Base-by-base conservation (phyloP, 352 stramenopile genomes). In the Pythium grandisporangium region DNA sequence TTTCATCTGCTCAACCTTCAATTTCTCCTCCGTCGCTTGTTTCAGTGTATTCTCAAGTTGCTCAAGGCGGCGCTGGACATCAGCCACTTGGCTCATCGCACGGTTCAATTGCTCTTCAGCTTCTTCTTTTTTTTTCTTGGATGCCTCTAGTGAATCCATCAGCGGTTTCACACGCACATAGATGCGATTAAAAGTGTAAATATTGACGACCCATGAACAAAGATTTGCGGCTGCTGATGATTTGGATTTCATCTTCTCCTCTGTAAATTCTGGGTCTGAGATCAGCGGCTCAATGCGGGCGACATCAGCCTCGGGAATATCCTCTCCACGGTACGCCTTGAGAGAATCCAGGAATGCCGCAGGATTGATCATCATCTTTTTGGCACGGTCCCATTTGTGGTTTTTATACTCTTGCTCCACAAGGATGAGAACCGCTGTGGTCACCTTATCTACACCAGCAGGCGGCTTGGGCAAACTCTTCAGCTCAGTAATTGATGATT, bases 351-450 rank as follows among this genome's bases (percentile, higher is more conserved):
- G 80, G 56, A 99, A 99, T 35, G 84, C 74, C 26, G 95, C 95
- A 3, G 97, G 84, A 54, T 98, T 98, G 53, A 93, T 89, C 96
- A 99, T 99, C 96, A 99, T 99, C 61, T 96, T 96, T 70, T 99
- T 98, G 27, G 96, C 96, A 16, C 87, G 81, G 44, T 98, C 93
- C 96, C 96, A 99, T 44, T 97, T 98, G 58, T 98, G 96, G 48
- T 97, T 95, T 52, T 97, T 98, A 70, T 98, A 98, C 61, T 98
- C 91, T 42, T 97, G 96, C 61, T 98, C 93, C 25, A 98, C 91
- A 26, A 99, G 59, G 50, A 99, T 98, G 13, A 98, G 66, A 35
- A 93, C 95, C 3, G 89, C 81, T 52, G 96, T 98, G 10, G 95
- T 98, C 19, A 98, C 95, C 42, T 97, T 95, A 47, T 97, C 90